A percentile compares a stretch with the other conserved stretches of the same genome.
phyloP scores from a whole-genome alignment of 805 yeast species.

The Komagataella populi region DNA sequence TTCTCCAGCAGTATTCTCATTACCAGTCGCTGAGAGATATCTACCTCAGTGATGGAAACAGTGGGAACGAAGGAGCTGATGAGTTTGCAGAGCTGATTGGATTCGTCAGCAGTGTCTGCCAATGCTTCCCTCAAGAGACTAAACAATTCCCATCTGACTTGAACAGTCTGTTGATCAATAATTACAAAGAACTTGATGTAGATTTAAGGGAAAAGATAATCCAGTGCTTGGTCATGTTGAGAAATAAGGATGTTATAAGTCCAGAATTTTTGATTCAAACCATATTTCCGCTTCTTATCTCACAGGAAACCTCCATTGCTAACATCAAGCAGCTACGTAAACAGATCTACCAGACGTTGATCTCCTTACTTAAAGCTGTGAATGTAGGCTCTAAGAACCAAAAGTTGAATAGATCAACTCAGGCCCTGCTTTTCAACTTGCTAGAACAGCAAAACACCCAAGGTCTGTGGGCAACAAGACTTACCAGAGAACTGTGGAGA shows the following conservation, averaged over 20 bases:
- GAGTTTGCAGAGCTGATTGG: conserved; percentile 79
- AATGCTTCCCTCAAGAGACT: conserved; percentile 84
- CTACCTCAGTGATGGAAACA: conserved; percentile 46
- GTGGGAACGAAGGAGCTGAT: conserved; percentile 42
- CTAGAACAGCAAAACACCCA: conserved; percentile 64
- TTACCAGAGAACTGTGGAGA: conserved; percentile 94
- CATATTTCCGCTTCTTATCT: conserved; percentile 66
- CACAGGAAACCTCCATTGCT: conserved; percentile 31
- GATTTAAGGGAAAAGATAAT: conserved; percentile 85
- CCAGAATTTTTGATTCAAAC: conserved; percentile 78
- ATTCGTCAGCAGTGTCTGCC: conserved; percentile 83
- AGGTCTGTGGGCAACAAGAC: conserved; percentile 92
- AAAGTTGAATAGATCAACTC: conserved; percentile 79
- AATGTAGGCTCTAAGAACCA: conserved; percentile 87
- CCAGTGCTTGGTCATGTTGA: conserved; percentile 77
- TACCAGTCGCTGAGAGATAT: conserved; percentile 86
- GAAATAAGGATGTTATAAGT: conserved; percentile 69
- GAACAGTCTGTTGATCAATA: conserved; percentile 48
- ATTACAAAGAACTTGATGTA: conserved; percentile 73
- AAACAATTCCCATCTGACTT: conserved; percentile 73
- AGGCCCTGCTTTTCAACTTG: conserved; percentile 80
- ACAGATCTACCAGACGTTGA: conserved; percentile 69
- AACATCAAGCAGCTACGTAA: conserved; percentile 75
- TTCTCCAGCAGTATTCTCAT: conserved; percentile 82
- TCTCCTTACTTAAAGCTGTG: conserved; percentile 66